Conservation (phyloP, 208 protist species). For the Trypanosoma platydactyli region DNA sequence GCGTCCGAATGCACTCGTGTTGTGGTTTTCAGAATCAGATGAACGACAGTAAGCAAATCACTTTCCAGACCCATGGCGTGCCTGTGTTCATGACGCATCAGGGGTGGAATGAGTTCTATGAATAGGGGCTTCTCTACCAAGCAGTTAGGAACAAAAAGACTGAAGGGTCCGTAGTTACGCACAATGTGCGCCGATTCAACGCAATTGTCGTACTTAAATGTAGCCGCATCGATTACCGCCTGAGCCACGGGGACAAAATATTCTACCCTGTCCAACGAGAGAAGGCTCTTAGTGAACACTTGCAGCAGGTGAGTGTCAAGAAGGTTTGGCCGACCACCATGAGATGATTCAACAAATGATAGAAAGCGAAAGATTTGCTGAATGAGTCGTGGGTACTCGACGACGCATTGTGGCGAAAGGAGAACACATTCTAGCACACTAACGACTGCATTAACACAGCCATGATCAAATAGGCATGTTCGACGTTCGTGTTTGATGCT, state of each 20-base stretch:
- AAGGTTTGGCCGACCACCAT: constrained; percentile 52
- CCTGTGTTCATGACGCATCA: constrained; percentile 39
- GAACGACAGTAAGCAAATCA: constrained; percentile 51
- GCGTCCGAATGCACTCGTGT: constrained; percentile 50
- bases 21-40: constrained; percentile 55
- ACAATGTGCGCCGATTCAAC: constrained; percentile 19
- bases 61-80: constrained; percentile 40
- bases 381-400: constrained; percentile 52
- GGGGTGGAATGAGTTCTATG: constrained; percentile 65
- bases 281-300: constrained; percentile 39
- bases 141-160: constrained; percentile 43
- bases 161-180: constrained; percentile 45
- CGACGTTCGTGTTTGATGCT: constrained; percentile 54
- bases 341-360: constrained; percentile 61
- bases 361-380: constrained; percentile 75
- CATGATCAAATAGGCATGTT: constrained; percentile 53
- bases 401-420: constrained; percentile 27
- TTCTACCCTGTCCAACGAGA: constrained; percentile 45
- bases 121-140: constrained; percentile 76
- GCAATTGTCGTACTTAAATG: constrained; percentile 40
- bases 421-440: constrained; percentile 45
- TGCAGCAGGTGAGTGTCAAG: constrained; percentile 48
- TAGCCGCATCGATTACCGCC: constrained; percentile 64
- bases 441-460: constrained; percentile 63
- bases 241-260: constrained; percentile 69